These are phyloP conservation scores for Macrolepiota fuliginosa DNA, from an alignment of 768 basidiomycete species.

Conservation along the genomic window DNA sequence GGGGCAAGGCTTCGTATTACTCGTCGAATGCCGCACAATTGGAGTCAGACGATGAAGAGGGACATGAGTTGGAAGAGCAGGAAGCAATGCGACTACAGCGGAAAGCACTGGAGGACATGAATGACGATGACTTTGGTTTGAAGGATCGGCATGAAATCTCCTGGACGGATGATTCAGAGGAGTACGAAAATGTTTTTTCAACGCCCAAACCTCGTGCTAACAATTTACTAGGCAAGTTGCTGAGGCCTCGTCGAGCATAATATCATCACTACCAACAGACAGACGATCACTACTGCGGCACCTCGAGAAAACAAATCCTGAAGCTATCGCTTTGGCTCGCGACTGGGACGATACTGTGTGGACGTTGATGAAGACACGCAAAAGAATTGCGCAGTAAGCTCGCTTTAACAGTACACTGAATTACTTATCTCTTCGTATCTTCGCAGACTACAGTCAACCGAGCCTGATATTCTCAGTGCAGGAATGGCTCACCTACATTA, in stretches of 20 bases:
- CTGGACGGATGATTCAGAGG: conserved; percentile 20
- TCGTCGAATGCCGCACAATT: conserved; percentile 79
- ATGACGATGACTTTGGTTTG: conserved; percentile 83
- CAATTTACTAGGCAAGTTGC: conserved; percentile 28
- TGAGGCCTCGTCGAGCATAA: conserved; percentile 33
- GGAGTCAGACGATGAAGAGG: conserved; percentile 88
- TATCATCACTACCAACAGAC: conserved; percentile 47
- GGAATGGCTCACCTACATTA: conserved; percentile 86
- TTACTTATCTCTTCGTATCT: background rate
- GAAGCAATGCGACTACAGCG: conserved; percentile 80
- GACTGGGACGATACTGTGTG: conserved; percentile 78
- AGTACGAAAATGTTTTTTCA: conserved; percentile 26
- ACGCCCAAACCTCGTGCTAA: background rate
- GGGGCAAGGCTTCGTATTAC: conserved; percentile 78
- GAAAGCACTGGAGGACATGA: conserved; percentile 69
- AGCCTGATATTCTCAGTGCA: conserved; percentile 51
- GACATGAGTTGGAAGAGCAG: conserved; percentile 82
- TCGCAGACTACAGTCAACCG: conserved; percentile 45
- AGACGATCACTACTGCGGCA: conserved; percentile 58
- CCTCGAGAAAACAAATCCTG: conserved; percentile 74
- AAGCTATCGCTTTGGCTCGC: conserved; percentile 74
- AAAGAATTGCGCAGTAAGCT: conserved; percentile 54
- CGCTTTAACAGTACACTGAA: background rate
- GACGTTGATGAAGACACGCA: conserved; percentile 48
- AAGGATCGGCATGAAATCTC: conserved; percentile 51